phyloP scores from a whole-genome alignment of 257 asterid genomes.

The Coffea eugenioides region DNA sequence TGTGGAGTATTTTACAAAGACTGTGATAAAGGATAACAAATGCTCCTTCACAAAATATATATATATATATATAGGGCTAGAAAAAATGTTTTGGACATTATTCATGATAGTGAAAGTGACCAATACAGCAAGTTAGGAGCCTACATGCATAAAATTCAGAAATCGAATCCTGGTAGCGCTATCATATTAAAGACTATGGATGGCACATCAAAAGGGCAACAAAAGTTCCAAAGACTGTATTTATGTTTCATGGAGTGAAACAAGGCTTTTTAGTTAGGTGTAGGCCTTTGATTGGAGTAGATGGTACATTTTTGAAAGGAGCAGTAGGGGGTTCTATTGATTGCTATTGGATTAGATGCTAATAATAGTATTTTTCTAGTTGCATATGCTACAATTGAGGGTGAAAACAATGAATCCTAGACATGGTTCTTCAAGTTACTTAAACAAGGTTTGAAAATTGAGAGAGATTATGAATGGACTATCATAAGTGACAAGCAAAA shows the following conservation, averaged over 20 bases:
- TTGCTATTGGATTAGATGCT: background rate
- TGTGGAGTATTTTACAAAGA: background rate
- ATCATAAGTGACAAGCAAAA: background rate
- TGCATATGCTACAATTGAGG: background rate
- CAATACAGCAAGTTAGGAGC: background rate
- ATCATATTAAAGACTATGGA: background rate
- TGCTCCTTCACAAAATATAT: background rate
- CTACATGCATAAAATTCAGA: background rate
- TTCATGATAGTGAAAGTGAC: background rate
- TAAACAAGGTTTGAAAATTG: background rate
- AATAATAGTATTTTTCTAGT: background rate
- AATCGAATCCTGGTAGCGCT: background rate
- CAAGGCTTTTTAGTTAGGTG: background rate
- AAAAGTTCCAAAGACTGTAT: background rate
- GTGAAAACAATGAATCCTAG: background rate
- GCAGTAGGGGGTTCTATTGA: background rate
- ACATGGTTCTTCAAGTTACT: background rate
- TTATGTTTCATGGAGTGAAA: background rate
- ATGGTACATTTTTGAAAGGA: background rate
- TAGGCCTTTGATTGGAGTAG: background rate
- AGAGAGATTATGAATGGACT: background rate
- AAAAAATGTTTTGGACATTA: background rate
- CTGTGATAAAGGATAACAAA: background rate
- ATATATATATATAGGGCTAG: background rate
- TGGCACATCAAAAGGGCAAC: background rate